Percentiles rank a stretch among this genome's conserved stretches.
These are phyloP conservation scores for Blastobotrys proliferans DNA, from an alignment of 1,139 yeast genomes.

Conservation along the genomic window DNA sequence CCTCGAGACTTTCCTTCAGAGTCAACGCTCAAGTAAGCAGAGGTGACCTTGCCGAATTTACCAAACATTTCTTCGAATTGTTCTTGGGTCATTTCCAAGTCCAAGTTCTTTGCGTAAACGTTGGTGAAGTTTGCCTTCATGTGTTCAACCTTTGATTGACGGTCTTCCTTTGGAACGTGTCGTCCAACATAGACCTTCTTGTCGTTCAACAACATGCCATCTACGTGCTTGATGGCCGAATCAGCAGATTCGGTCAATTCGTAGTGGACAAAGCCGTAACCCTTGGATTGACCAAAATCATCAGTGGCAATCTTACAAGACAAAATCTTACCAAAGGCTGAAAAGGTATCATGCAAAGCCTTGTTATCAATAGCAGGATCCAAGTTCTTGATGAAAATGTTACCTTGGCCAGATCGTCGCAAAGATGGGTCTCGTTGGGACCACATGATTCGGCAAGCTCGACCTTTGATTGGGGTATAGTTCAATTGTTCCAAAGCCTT, in stretches of 20 bases:
- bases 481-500: slow-evolving; percentile 93
- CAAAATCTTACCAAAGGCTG: slow-evolving; percentile 93
- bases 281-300: slow-evolving; percentile 86
- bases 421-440: slow-evolving; percentile 97
- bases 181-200: slow-evolving; percentile 95
- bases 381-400: slow-evolving; percentile 96
- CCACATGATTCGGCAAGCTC: slow-evolving; percentile 99
- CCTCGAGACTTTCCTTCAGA: slow-evolving; percentile 90
- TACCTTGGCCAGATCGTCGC: slow-evolving; percentile 95
- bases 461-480: slow-evolving; percentile 91
- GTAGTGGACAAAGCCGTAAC: slow-evolving; percentile 97
- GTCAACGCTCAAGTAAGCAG: slow-evolving; percentile 78
- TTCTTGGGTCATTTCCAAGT: slow-evolving; percentile 61
- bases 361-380: slow-evolving; percentile 98
- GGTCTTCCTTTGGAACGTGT: slow-evolving; percentile 90
- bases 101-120: slow-evolving; percentile 89
- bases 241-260: slow-evolving; percentile 90
- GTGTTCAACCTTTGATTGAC: slow-evolving; percentile 91
- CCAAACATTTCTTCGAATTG: slow-evolving; percentile 71
- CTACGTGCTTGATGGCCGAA: slow-evolving; percentile 94
- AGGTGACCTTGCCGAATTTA: slow-evolving; percentile 77
- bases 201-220: slow-evolving; percentile 98
- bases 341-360: slow-evolving; percentile 96
- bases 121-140: slow-evolving; percentile 92
- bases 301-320: slow-evolving; percentile 98